Percentiles rank a stretch among this genome's conserved stretches.
Conservation (phyloP, 148 eudicot genomes). For the Cornus suecica region DNA sequence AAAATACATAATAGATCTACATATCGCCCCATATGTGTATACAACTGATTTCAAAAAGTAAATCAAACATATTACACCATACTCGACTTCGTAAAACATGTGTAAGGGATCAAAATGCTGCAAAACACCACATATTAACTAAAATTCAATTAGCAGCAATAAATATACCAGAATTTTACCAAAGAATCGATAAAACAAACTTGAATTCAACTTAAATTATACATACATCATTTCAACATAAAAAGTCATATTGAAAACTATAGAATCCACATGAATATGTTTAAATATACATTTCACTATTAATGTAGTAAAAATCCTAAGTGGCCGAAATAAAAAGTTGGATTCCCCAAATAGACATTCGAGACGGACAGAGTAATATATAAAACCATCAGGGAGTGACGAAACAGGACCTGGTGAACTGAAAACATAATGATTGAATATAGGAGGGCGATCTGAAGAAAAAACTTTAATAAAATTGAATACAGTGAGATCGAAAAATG, state of each 20-base stretch:
- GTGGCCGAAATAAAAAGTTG: too few species aligned
- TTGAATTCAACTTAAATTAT: not conserved
- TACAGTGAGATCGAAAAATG: not conserved
- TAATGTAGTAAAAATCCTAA: too few species aligned
- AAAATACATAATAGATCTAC: not conserved
- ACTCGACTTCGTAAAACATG: not conserved
- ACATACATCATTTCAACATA: too few species aligned
- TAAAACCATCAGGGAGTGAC: not conserved
- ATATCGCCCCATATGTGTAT: not conserved
- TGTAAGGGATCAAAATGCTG: not conserved
- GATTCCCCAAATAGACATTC: too few species aligned
- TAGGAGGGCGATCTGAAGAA: not conserved
- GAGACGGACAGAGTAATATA: too few species aligned
- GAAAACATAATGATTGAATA: not conserved
- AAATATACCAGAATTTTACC: not conserved
- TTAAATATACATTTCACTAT: too few species aligned
- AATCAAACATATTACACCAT: not conserved
- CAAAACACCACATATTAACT: not conserved
- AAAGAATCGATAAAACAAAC: not conserved
- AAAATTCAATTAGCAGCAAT: not conserved
- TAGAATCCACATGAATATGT: too few species aligned
- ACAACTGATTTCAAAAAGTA: not conserved
- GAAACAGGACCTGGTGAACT: not conserved
- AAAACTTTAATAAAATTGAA: not conserved
- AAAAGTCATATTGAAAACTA: too few species aligned